Evolutionary conservation across 2,329 filamentous ascomycete species (phyloP), one percentile per base, ranked within the genome.

Genomic region (Hypoxylon sp.): DNA sequence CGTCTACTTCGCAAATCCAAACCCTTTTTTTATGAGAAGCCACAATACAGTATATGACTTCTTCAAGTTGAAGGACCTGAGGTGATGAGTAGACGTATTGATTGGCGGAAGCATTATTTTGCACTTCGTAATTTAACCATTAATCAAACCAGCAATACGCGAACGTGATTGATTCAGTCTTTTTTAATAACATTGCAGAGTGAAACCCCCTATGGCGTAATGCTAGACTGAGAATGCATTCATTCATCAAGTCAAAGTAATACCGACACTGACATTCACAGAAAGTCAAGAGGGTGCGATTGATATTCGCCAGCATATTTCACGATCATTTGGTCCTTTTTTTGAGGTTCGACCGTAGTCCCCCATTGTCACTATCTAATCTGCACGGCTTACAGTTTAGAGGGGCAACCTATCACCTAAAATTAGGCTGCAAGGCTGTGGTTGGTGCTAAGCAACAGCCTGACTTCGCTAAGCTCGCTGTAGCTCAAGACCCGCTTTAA

Each of bases 11-110:
- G n/a, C n/a, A 58, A 40, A 45, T 43, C 18, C 17, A 43, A 24
- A 29, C 38, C 48, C 48, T 41, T 40, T 42, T 18, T 48, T 41
- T 29, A 35, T 35, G 15, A n/a, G 31, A 46, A 49, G 45, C 23
- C 40, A 46, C 18, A 31, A 37, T 31, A 24, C n/a, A n/a, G n/a
- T n/a, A n/a, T n/a, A n/a, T n/a, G n/a, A n/a, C n/a, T n/a, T n/a
- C n/a, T n/a, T n/a, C n/a, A n/a, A n/a, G n/a, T n/a, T n/a, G n/a
- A n/a, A n/a, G n/a, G n/a, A n/a, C n/a, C n/a, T n/a, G 31, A 17
- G 29, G 24, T 26, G 11, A 24, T 42, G 15, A 20, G 3, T 45
- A 29, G n/a, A n/a, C n/a, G n/a, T n/a, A n/a, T n/a, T n/a, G n/a
- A n/a, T n/a, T 21, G 20, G 38, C 26, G 38, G 38, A 42, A 42